phyloP scores from a whole-genome alignment of 306 rosid species.

The Quillaja saponaria region DNA sequence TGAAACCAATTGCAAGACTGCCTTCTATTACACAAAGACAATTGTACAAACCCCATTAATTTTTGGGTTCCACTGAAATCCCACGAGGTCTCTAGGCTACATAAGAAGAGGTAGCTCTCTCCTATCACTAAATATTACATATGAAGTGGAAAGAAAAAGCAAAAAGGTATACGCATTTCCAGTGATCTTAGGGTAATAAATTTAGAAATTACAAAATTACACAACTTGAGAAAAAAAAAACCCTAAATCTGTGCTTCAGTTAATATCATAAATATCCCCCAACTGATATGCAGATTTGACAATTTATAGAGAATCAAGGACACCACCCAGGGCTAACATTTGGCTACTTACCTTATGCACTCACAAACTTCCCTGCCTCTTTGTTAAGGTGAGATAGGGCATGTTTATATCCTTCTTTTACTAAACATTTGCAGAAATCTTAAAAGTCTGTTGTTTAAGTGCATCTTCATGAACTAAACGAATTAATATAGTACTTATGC shows the following conservation, averaged over 20 bases:
- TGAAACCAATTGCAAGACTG: constrained; percentile 10
- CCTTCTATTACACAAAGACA: neutral
- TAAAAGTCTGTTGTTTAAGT: neutral
- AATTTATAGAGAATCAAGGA: constrained; percentile 12
- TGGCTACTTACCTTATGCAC: too few species aligned
- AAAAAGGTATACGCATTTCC: constrained; percentile 12
- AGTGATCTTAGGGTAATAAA: constrained; percentile 4
- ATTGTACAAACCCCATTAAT: neutral
- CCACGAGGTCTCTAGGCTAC: neutral
- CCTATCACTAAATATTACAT: constrained; percentile 3
- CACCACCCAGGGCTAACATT: neutral
- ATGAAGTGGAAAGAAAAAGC: constrained; percentile 17
- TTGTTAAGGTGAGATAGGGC: neutral
- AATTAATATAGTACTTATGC: neutral
- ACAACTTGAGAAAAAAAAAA: constrained; percentile 4
- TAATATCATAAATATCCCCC: constrained; percentile 9
- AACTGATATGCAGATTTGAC: constrained; percentile 9
- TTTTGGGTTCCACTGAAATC: constrained; percentile 5
- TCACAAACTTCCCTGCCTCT: constrained; percentile 1
- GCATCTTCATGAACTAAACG: constrained; percentile 14
- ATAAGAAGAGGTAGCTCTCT: constrained; percentile 3
- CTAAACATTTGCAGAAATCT: neutral
- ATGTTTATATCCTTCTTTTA: constrained; percentile 2
- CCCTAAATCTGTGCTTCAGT: neutral
- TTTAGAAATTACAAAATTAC: neutral